Conservation (phyloP, 306 rosid genomes). For the Biancaea sappan region DNA sequence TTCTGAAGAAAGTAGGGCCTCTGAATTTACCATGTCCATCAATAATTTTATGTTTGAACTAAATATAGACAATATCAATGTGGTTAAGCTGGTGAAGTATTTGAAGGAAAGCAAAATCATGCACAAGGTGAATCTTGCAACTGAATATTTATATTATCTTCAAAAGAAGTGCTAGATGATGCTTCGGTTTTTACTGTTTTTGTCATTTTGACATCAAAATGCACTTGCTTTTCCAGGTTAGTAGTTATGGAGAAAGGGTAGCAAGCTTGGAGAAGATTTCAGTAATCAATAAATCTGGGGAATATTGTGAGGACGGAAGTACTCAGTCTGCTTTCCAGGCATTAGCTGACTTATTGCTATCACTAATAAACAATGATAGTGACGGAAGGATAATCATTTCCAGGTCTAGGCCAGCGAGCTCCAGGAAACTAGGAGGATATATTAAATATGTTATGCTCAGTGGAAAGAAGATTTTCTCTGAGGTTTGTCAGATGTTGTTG, state of each 20-base stretch:
- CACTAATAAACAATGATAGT: constrained; percentile 74
- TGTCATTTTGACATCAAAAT: constrained; percentile 23
- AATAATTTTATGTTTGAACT: constrained; percentile 84
- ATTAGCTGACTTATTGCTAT: constrained; percentile 63
- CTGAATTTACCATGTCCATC: constrained; percentile 68
- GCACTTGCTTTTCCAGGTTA: constrained; percentile 60
- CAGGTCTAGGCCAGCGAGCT: constrained; percentile 48
- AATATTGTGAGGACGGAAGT: constrained; percentile 64
- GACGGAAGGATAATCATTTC: constrained; percentile 90
- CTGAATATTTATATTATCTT: constrained; percentile 20
- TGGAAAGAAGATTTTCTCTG: constrained; percentile 87
- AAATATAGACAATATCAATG: constrained; percentile 85
- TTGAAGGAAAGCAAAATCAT: constrained; percentile 89
- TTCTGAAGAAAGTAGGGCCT: constrained; percentile 46
- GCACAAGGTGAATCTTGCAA: constrained; percentile 75
- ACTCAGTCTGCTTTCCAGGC: constrained; percentile 80
- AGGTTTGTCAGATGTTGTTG: constrained; percentile 59
- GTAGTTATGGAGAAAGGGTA: constrained; percentile 75
- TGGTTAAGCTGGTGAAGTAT: constrained; percentile 78
- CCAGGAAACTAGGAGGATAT: constrained; percentile 61
- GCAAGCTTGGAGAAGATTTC: constrained; percentile 45
- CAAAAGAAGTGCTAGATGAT: constrained; percentile 5
- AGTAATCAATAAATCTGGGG: constrained; percentile 26
- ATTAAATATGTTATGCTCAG: constrained; percentile 89
- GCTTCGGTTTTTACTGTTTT: constrained; percentile 24